phyloP scores from a whole-genome alignment of 108 stramenopile genomes.

The Schizochytrium sp. region DNA sequence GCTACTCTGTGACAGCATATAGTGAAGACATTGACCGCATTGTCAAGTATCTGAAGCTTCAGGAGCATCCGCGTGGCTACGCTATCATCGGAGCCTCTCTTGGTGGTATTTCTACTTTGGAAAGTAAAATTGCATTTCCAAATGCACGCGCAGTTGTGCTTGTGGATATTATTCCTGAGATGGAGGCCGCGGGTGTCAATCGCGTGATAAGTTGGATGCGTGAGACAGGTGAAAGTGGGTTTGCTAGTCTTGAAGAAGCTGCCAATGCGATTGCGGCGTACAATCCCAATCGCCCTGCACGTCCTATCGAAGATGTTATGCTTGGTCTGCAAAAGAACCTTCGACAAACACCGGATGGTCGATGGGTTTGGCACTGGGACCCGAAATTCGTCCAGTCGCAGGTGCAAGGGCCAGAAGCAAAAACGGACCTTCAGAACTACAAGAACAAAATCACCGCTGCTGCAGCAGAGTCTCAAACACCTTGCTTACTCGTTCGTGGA shows the following conservation, averaged over 20 bases:
- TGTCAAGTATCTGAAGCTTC: not conserved
- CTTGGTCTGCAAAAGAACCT: slow-evolving; percentile 37
- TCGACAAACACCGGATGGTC: slow-evolving; percentile 1
- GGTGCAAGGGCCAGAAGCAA: not conserved
- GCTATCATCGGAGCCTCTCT: slow-evolving; percentile 55
- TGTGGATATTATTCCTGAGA: slow-evolving; percentile 13
- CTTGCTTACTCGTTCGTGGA: slow-evolving; percentile 33
- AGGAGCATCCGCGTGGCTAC: slow-evolving; percentile 39
- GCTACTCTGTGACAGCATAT: not conserved
- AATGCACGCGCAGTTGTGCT: not conserved
- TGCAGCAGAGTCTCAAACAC: slow-evolving; percentile 6
- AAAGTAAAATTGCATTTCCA: not conserved
- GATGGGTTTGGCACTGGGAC: slow-evolving; percentile 56
- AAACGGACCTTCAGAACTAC: not conserved
- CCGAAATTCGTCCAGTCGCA: not conserved
- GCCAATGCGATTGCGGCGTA: slow-evolving; percentile 16
- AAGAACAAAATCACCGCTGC: not conserved
- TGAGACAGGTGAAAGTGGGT: slow-evolving; percentile 37
- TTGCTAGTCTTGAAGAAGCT: slow-evolving; percentile 14
- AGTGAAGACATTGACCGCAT: slow-evolving; percentile 25
- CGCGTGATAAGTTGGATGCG: slow-evolving; percentile 24
- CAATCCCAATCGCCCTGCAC: not conserved
- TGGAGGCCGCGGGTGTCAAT: not conserved
- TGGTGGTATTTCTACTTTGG: not conserved
- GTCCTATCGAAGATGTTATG: not conserved